Evolutionary conservation across 208 protist genomes (phyloP), one percentile per base, ranked within the genome.

Genomic region (Zelonia costaricensis): DNA sequence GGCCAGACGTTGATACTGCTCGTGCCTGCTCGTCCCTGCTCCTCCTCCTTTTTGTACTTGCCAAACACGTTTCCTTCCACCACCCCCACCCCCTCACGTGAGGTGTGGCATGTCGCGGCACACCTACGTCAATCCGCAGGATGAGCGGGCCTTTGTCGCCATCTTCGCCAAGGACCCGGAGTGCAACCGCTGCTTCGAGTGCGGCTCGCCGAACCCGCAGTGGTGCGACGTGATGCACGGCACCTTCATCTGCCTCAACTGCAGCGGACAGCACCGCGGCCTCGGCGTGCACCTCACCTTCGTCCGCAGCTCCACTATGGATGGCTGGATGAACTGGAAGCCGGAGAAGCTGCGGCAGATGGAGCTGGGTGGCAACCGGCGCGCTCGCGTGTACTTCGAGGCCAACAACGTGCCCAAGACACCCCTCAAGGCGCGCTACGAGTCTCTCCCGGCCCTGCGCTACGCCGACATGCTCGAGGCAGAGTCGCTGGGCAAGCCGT

Each of bases 241-340:
- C 27, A 78, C 92, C 35, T 95, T 97, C 58, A 88, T 97, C 23
- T 97, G 92, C 56, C 77, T 97, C 3, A 86, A 96, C 23, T 97
- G 92, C 70, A 91, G 84, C 35, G 92, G 92, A 27, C 76, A 93
- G 25, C 95, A 98, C 78, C 82, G 95, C 44, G 84, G 88, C 49
- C 87, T 98, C 6, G 95, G 95, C 35, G 92, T 97, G 27, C 95
- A 98, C 77, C 78, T 98, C 31, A 92, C 78, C 42, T 96, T 98
- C 78, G 93, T 98, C 22, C 88, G 90, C 13, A 98, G 93, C 71
- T 78, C 84, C 44, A 97, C 91, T 8, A 94, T 98, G 78, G 97
- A 98, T 67, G 79, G 80, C 15, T 98, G 95, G 94, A 74, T 58
- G 16, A 81, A 86, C 62, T 97, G 92, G 90, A 82, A 85, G 28